Percentiles rank a stretch among this genome's conserved stretches.
Evolutionary conservation across 1,139 yeast genomes (phyloP).

Genomic region (Meyerozyma carpophila): DNA sequence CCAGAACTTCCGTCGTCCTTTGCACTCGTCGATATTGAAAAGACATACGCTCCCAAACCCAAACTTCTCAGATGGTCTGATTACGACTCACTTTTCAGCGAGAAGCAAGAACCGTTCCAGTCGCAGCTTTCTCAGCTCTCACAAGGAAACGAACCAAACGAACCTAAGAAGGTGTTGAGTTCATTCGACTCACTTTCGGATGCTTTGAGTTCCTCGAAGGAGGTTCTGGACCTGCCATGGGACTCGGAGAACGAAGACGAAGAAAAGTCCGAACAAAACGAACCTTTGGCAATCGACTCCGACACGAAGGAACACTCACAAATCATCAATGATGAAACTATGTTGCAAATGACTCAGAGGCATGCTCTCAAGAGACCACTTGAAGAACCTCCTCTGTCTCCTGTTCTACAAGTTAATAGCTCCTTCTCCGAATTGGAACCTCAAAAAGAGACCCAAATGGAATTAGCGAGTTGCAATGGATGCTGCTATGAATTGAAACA

Average conservation of each 20-base stretch:
- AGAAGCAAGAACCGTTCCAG: background rate
- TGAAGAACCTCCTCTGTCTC: background rate
- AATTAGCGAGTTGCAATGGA: background rate
- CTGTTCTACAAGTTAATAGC: conserved; percentile 1
- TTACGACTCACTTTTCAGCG: conserved; percentile 4
- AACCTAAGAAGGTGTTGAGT: background rate
- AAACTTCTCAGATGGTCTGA: conserved; percentile 19
- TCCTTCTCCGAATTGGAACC: background rate
- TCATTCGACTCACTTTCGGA: background rate
- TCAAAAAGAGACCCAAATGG: background rate
- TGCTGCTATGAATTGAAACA: conserved; percentile 13
- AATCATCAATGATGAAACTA: background rate
- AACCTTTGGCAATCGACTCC: background rate
- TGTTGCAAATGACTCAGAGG: background rate
- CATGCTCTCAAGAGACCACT: background rate
- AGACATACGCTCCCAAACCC: conserved; percentile 9
- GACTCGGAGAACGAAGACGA: background rate
- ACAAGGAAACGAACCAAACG: background rate
- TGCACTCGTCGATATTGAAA: conserved; percentile 20
- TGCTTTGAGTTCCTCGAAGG: background rate
- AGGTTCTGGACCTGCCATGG: background rate
- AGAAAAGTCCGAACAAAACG: background rate
- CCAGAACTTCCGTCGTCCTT: conserved; percentile 24
- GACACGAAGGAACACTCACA: background rate
- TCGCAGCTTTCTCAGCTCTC: background rate